Conservation (phyloP, 2,329 filamentous ascomycete species). For the Colletotrichum phormii region DNA sequence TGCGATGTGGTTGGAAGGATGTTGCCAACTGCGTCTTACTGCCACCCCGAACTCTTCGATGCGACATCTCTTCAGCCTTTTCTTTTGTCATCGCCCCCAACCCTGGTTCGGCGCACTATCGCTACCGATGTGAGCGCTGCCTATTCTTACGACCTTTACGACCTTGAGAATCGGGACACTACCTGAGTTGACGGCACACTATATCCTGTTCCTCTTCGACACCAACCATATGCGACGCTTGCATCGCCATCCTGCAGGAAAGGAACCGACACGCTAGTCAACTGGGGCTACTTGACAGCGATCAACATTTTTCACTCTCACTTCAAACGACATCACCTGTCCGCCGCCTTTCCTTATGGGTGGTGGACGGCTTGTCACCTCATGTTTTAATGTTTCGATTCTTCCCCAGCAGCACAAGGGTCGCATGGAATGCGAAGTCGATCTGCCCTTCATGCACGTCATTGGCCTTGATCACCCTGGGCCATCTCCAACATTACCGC, state of each 20-base stretch:
- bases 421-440: constrained; percentile 26
- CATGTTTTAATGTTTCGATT: constrained; percentile 33
- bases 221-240: constrained; percentile 25
- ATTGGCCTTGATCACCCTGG: not conserved
- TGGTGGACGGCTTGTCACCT: not conserved
- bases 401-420: constrained; percentile 28
- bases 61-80: constrained; percentile 31
- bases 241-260: constrained; percentile 35
- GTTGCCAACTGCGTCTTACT: not conserved
- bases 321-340: not conserved
- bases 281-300: constrained; percentile 28
- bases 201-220: constrained; percentile 32
- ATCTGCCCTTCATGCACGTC: not conserved
- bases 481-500: not conserved
- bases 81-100: constrained; percentile 18
- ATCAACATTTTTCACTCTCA: constrained; percentile 14
- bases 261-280: constrained; percentile 30
- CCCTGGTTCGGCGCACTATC: constrained; percentile 4
- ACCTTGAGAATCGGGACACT: constrained; percentile 18
- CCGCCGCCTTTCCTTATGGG: not conserved
- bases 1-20: constrained; percentile 8
- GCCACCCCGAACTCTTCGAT: constrained; percentile 30
- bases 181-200: constrained; percentile 21
- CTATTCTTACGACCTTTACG: constrained; percentile 29
- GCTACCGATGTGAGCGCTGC: not conserved